Evolutionary conservation across 768 basidiomycete genomes (phyloP).

Genomic region (Kwoniella heveanensis): DNA sequence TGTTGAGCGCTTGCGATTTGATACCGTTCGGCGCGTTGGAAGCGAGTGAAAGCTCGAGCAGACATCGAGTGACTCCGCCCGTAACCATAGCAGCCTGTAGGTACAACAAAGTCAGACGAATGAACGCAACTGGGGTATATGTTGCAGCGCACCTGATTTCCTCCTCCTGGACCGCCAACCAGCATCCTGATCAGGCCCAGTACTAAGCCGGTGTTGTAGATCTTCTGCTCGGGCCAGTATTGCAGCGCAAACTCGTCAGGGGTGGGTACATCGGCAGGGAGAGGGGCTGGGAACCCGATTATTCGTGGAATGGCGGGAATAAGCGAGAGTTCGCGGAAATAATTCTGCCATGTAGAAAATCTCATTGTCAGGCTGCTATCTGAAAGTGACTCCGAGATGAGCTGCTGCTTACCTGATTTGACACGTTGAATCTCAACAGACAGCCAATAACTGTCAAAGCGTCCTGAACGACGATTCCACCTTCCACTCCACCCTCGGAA

Average conservation of each 20-base stretch:
- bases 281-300: conserved; percentile 61
- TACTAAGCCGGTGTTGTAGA: conserved; percentile 74
- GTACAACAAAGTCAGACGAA: conserved; percentile 4
- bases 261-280: conserved; percentile 65
- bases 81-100: conserved; percentile 54
- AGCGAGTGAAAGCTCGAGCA: conserved; percentile 83
- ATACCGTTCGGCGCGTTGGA: conserved; percentile 88
- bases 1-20: conserved; percentile 75
- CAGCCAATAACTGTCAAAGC: conserved; percentile 82
- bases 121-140: conserved; percentile 4
- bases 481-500: conserved; percentile 87
- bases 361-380: no score
- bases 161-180: conserved; percentile 59
- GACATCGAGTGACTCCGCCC: conserved; percentile 66
- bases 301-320: conserved; percentile 69
- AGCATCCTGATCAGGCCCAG: conserved; percentile 85
- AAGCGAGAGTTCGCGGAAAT: conserved; percentile 81
- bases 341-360: conserved; percentile 72
- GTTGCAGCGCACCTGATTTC: conserved; percentile 53
- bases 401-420: conserved; percentile 73
- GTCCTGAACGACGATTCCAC: conserved; percentile 80
- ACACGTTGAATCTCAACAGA: conserved; percentile 87
- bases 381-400: conserved; percentile 22
- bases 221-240: conserved; percentile 92
- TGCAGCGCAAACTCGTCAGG: conserved; percentile 85